Evolutionary conservation across 441 rosid species (phyloP), one percentile per base, ranked within the genome.

Genomic region (Kokia cookei): DNA sequence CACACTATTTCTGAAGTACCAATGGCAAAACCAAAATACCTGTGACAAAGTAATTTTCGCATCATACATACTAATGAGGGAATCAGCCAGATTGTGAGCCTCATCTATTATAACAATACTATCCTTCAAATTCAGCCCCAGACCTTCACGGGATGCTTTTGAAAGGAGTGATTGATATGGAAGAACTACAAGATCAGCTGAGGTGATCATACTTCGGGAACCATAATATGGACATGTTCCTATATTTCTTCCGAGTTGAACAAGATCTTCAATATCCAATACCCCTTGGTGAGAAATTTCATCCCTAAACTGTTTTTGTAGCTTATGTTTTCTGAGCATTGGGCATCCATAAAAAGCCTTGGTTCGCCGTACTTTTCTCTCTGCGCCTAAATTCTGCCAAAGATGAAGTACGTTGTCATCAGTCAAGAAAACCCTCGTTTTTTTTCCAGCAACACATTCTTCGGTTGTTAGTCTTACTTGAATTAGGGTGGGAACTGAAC

Each of bases 21-120:
- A 58, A 54, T 17, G 37, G 37, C 10, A 54, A 61, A n/a, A 66
- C 12, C 19, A 62, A 48, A 66, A 48, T 75, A 96, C 99, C 97
- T 93, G 97, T 55, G 84, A 75, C 77, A 76, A 37, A 67, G 97
- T 87, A 64, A 96, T 79, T 82, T 83, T 96, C 11, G 97, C 90
- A 78, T 92, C 95, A 73, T 93, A 88, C 96, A 96, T 93, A 83
- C 88, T 89, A 81, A 88, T 89, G 69, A 96, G 91, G 65, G 98
- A 89, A 83, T 96, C 99, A 72, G 99, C 99, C 70, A 96, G 86
- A 84, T 96, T 96, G 84, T 96, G 98, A 77, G 98, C 99, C 87
- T 96, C 99, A 47, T 96, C 98, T 74, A 96, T 92, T 72, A 96
- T 91, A 72, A 96, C 89, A 75, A 96, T 86, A 81, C 73, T 92